phyloP scores from a whole-genome alignment of 768 basidiomycete species.

The Rhodosporidiobolus odoratus region DNA sequence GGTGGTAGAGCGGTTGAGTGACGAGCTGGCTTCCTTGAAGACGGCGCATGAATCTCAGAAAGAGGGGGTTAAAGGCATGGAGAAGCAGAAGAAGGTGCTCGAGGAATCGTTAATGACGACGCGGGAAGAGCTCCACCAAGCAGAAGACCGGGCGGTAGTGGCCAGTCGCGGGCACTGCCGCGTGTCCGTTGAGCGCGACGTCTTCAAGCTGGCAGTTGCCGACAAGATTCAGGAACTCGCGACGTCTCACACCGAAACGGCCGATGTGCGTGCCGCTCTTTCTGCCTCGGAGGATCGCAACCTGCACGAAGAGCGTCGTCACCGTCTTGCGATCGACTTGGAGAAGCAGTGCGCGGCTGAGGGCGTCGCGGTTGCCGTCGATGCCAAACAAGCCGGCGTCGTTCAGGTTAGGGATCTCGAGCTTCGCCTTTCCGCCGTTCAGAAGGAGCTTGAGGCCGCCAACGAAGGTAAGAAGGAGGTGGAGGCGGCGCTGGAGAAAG shows the following conservation, averaged over 20 bases:
- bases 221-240: neutral
- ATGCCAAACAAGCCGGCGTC: too few species aligned
- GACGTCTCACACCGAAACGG: neutral
- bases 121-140: neutral
- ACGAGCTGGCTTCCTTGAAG: too few species aligned
- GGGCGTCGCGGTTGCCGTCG: too few species aligned
- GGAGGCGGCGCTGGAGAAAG: too few species aligned
- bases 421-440: too few species aligned
- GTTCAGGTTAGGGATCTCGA: too few species aligned
- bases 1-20: neutral
- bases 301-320: neutral
- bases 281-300: neutral
- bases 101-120: neutral
- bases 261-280: neutral
- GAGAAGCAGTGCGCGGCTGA: too few species aligned
- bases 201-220: neutral
- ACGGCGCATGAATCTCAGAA: neutral
- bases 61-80: neutral
- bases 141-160: neutral
- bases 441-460: too few species aligned
- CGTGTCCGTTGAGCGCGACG: neutral
- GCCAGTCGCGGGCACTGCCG: neutral
- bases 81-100: neutral
- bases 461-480: too few species aligned
- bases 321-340: too few species aligned